phyloP scores from a whole-genome alignment of 257 asterid species.

The Fraxinus excelsior region DNA sequence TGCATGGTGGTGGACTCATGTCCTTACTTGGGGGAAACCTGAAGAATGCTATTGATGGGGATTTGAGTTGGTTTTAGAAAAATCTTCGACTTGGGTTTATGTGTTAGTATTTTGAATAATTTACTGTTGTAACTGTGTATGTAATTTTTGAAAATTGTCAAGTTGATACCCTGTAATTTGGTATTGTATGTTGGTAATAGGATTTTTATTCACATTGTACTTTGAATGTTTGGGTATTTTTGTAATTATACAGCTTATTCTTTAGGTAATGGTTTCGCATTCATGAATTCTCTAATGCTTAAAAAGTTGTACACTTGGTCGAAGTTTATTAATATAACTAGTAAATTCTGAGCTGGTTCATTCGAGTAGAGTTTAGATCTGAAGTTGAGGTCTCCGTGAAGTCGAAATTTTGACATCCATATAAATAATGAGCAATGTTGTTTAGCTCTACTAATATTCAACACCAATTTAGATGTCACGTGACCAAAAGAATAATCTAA shows the following conservation, averaged over 20 bases:
- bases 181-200: neutral
- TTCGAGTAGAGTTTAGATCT: too few relatives aligned
- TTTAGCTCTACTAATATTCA: too few relatives aligned
- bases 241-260: neutral
- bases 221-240: neutral
- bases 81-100: neutral
- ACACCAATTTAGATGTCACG: too few relatives aligned
- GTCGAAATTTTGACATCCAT: too few relatives aligned
- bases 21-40: conserved; percentile 77
- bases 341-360: neutral
- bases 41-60: conserved; percentile 48
- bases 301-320: too few relatives aligned
- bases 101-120: neutral
- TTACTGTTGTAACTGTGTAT: neutral
- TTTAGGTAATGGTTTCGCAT: neutral
- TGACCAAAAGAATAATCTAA: too few relatives aligned
- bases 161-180: neutral
- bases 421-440: too few relatives aligned
- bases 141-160: neutral
- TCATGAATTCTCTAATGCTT: neutral
- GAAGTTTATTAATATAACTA: too few relatives aligned
- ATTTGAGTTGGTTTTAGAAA: conserved; percentile 22
- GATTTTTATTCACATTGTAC: neutral
- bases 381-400: too few relatives aligned
- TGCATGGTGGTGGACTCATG: conserved; percentile 93